These are phyloP conservation scores for Nakazawaea sp. DNA, from an alignment of 805 yeast species.

Conservation along the genomic window DNA sequence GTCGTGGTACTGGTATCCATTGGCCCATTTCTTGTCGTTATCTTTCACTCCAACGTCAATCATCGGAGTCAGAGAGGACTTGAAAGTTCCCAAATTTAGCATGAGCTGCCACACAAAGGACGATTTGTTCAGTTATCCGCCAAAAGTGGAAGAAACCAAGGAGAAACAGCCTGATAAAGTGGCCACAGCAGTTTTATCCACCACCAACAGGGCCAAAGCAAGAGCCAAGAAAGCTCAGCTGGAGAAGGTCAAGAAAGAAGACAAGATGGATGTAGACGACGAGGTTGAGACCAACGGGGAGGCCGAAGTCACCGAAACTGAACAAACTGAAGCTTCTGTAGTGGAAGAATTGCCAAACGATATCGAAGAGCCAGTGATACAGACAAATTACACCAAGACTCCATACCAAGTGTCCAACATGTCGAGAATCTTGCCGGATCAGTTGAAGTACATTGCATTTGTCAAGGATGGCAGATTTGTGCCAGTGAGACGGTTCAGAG, in stretches of 20 bases:
- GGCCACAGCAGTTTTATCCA: conserved; percentile 88
- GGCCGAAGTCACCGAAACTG: conserved; percentile 23
- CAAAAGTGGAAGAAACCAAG: conserved; percentile 71
- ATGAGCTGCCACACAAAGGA: conserved; percentile 77
- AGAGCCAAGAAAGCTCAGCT: conserved; percentile 68
- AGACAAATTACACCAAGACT: conserved; percentile 50
- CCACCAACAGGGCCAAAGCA: conserved; percentile 90
- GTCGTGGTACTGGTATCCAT: conserved; percentile 98
- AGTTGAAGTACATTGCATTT: conserved; percentile 77
- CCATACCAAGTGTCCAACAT: conserved; percentile 72
- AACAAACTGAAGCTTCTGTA: conserved; percentile 7
- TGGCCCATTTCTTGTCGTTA: conserved; percentile 85
- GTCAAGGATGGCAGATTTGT: conserved; percentile 65
- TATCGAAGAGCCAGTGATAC: conserved; percentile 28
- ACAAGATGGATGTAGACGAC: conserved; percentile 30
- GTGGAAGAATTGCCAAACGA: conserved; percentile 17
- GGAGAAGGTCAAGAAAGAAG: conserved; percentile 47
- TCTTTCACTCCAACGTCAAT: conserved; percentile 91
- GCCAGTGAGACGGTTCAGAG: conserved; percentile 75
- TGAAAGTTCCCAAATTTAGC: conserved; percentile 79
- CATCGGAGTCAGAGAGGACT: conserved; percentile 78
- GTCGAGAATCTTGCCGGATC: conserved; percentile 86
- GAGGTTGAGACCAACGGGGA: conserved; percentile 30
- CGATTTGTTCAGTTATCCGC: conserved; percentile 82
- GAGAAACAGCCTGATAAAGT: conserved; percentile 83